These are phyloP conservation scores for Rhynchospora tenuis DNA, from an alignment of 176 grass and related monocot species.

Conservation along the genomic window DNA sequence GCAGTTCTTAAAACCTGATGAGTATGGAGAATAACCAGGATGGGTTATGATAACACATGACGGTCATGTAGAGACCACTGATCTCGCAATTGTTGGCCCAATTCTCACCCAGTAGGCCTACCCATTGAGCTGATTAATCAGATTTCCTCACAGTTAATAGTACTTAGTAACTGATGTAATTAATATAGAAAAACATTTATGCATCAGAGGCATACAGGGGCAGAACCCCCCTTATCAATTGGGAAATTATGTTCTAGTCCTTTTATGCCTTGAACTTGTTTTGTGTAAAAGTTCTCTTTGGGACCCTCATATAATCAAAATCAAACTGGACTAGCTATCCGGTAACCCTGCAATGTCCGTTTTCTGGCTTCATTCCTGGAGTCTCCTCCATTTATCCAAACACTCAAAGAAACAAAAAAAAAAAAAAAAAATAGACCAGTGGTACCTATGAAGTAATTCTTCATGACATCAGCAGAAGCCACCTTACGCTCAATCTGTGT, in stretches of 20 bases:
- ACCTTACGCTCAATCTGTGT: slow-evolving; percentile 80
- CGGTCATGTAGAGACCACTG: not conserved
- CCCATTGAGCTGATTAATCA: not conserved
- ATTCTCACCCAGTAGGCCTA: not conserved
- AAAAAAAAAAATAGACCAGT: not conserved
- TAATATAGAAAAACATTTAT: not conserved
- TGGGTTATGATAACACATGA: not conserved
- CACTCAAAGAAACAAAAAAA: not conserved
- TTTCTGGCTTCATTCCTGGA: not conserved
- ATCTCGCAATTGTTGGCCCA: not conserved
- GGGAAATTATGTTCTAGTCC: not conserved
- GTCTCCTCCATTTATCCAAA: not conserved
- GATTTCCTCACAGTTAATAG: not conserved
- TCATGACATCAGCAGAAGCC: slow-evolving; percentile 80
- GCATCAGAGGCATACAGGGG: not conserved
- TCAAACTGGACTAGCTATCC: not conserved
- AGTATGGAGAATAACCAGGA: not conserved
- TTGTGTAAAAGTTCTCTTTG: not conserved
- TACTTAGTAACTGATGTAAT: not conserved
- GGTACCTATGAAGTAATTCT: slow-evolving; percentile 84
- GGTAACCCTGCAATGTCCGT: not conserved
- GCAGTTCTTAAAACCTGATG: not conserved
- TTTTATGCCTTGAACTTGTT: not conserved
- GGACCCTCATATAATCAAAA: not conserved
- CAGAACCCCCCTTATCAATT: not conserved